Evolutionary conservation across 1,139 yeast species (phyloP), one percentile per base, ranked within the genome.

Genomic region (Geotrichum carabidarum): DNA sequence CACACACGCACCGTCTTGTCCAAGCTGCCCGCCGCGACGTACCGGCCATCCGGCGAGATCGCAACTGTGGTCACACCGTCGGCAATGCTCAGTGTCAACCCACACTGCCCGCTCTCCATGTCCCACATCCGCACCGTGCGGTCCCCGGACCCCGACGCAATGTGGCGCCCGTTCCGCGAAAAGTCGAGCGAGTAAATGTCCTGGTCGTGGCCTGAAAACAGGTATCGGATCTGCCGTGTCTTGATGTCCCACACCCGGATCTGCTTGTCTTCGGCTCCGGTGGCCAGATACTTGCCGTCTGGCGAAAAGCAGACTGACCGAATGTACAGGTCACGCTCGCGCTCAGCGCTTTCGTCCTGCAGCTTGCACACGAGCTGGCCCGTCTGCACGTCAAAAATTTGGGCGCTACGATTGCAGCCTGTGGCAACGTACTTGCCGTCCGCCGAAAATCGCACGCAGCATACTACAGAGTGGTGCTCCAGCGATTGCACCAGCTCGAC

Each of bases 51-150:
- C 51, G 98, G 57, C 90, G 77, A 60, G 67, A 67, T 64, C 89
- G 78, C 51, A 96, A 90, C 67, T 89, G 78, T 45, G 96, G 17
- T 93, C 51, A 93, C 98, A 62, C 98, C 99, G 68, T 93, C 99
- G 72, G 93, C 98, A 64, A 93, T 91, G 35, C 91, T 83, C 11
- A 55, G 49, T 2, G 58, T 55, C 14, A 55, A 42, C 27, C 93
- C 85, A 68, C 96, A 89, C 74, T 88, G 94, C 31, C 96, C 94
- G 46, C 89, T 81, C 66, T 89, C 85, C 71, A 91, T 82, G 71
- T 91, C 97, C 99, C 99, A 93, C 68, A 93, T 87, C 70, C 97
- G 81, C 50, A 93, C 97, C 17, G 97, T 90, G 65, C 96, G 81
- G 74, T 93, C 99, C 55, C 98, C 99, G 15, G 95, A 86, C 48